Percentiles rank a stretch among this genome's conserved stretches.
phyloP scores from a whole-genome alignment of 2,329 filamentous ascomycete species.

The Exserohilum rostratum region DNA sequence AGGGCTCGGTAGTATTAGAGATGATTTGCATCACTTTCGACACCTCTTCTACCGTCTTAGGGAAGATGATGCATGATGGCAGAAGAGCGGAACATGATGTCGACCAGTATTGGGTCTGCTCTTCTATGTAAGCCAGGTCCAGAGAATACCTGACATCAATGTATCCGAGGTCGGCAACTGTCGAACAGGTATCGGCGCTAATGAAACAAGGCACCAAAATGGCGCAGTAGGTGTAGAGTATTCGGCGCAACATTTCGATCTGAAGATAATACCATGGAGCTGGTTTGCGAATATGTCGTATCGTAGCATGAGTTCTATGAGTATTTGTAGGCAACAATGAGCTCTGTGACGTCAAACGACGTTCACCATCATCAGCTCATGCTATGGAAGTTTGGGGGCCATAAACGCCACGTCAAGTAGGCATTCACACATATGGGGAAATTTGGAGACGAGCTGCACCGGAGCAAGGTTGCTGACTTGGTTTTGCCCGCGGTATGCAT shows the following conservation, averaged over 20 bases:
- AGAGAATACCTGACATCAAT: constrained; percentile 29
- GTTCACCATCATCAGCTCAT: not conserved
- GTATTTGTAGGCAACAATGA: not conserved
- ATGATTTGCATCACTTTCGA: constrained; percentile 60
- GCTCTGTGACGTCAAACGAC: not conserved
- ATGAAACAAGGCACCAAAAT: constrained; percentile 9
- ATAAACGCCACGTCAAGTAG: not conserved
- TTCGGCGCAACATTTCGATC: constrained; percentile 4
- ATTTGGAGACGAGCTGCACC: not conserved
- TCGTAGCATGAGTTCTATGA: not conserved
- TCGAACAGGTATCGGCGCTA: constrained; percentile 28
- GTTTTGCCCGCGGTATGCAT: not conserved
- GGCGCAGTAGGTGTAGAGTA: not conserved
- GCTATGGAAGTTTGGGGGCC: not conserved
- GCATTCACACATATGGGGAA: not conserved
- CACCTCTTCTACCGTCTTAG: constrained; percentile 57
- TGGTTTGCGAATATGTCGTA: not conserved
- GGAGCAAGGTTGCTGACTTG: not conserved
- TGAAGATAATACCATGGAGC: not conserved
- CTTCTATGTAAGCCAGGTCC: constrained; percentile 31
- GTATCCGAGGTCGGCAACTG: constrained; percentile 28
- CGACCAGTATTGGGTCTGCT: constrained; percentile 42
- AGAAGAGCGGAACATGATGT: constrained; percentile 39
- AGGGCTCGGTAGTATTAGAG: constrained; percentile 44
- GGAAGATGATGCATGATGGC: constrained; percentile 41